Base-by-base conservation (phyloP, 768 basidiomycete species). In the Coprinopsis cinerea region DNA sequence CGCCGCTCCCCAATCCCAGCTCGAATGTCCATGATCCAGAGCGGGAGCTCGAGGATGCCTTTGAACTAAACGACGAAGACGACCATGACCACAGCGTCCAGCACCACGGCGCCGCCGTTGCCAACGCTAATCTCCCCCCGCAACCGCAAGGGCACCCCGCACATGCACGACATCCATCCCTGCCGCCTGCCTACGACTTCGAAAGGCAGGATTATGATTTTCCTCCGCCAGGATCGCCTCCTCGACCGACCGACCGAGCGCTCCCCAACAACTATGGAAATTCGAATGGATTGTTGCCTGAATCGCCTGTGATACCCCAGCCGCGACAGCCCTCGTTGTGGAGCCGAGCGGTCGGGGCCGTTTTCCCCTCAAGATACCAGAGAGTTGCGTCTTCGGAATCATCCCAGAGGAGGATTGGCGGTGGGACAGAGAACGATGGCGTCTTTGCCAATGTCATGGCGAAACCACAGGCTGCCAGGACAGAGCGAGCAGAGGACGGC, bases 401-500 rank as follows among this genome's bases (percentile, higher is more conserved):
- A 4, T 53, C 61, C 41, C 56, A 69, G 4, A 57, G 64, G 52
- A 60, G 60, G 15, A 62, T 69, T n/a, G 89, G 89, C 26, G 83
- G 83, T 5, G 89, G 88, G 0, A 73, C 70, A 15, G 81, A 91
- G 25, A 92, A 94, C 59, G 93, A 96, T 57, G 96, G 96, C 2
- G 94, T 98, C 7, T 99, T 97, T 61, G 83, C 88, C 25, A 99
- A 98, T 61, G 82, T 99, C 30, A 83, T 81, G 56, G 95, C 95
- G 1, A 96, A 96, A 64, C 95, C 96, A 1, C 67, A 70, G 46
- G 63, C 63, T 14, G 62, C 71, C 1, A 71, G 75, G 22, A 49
- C 76, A 47, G 59, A 81, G n/a, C 65, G 59, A 27, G 66, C 72
- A 18, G 76, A 75, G 28, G 67, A 83, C 57, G 85, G 85, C 3